Percentiles rank a stretch among this genome's conserved stretches.
phyloP scores from a whole-genome alignment of 225 moss, liverwort and hornwort species.

The Straminergon stramineum region DNA sequence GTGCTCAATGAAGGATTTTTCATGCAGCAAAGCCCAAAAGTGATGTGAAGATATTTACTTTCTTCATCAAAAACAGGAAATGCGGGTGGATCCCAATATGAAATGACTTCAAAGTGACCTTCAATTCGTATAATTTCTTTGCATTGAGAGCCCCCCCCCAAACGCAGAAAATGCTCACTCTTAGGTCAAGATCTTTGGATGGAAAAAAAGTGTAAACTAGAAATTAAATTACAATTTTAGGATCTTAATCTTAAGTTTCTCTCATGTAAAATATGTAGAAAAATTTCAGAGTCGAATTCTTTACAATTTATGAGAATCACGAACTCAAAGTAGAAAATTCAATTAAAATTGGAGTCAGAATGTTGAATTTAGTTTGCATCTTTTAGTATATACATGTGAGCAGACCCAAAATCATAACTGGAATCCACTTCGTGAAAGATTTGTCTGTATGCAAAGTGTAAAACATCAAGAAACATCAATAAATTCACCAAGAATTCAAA shows the following conservation, averaged over 20 bases:
- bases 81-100: too few species aligned
- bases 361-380: background rate
- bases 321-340: background rate
- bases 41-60: background rate
- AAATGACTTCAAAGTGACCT: background rate
- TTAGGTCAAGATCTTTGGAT: background rate
- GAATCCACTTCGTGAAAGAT: background rate
- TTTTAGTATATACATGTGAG: too few species aligned
- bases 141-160: background rate
- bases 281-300: background rate
- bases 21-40: background rate
- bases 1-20: background rate
- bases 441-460: accelerated
- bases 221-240: background rate
- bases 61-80: background rate
- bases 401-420: accelerated
- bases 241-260: background rate
- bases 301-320: too few species aligned
- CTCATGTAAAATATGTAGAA: background rate
- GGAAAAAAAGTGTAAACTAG: background rate
- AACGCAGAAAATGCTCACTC: background rate
- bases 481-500: background rate
- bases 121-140: background rate
- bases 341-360: too few species aligned
- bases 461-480: background rate